A percentile compares a stretch with the other conserved stretches of the same genome.
phyloP scores from a whole-genome alignment of 73 alveolate genomes.

The Paramecium sexaurelia region DNA sequence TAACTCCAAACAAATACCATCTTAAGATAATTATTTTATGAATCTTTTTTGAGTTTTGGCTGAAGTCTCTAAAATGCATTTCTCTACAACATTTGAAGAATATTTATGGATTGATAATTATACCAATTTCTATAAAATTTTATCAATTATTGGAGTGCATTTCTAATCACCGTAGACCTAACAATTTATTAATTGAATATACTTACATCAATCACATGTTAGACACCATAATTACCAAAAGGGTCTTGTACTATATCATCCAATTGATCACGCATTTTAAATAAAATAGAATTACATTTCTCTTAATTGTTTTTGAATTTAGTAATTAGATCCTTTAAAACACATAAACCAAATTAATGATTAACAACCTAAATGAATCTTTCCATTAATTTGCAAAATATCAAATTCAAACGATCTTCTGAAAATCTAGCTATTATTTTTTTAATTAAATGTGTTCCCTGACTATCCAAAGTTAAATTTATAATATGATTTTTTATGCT shows the following conservation, averaged over 20 bases:
- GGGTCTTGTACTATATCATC: constrained; percentile 53
- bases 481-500: constrained; percentile 27
- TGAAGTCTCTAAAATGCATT: constrained; percentile 49
- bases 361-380: constrained; percentile 19
- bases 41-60: neutral
- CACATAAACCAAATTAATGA: constrained; percentile 58
- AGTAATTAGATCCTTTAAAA: constrained; percentile 30
- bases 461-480: neutral
- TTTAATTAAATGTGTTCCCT: constrained; percentile 50
- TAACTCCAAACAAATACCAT: neutral
- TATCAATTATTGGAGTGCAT: constrained; percentile 3
- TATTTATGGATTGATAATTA: constrained; percentile 42
- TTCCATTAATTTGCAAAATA: constrained; percentile 16
- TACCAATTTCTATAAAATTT: constrained; percentile 24
- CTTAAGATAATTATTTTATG: constrained; percentile 41
- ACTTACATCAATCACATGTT: constrained; percentile 48
- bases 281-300: neutral
- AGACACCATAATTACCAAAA: constrained; percentile 38
- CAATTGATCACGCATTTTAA: neutral
- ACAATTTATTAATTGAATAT: neutral
- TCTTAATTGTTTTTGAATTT: constrained; percentile 9
- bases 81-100: constrained; percentile 53
- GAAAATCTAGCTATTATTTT: constrained; percentile 38
- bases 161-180: constrained; percentile 40
- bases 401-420: neutral